phyloP scores from a whole-genome alignment of 176 grass and related monocot genomes.

The Aechmea fasciata region DNA sequence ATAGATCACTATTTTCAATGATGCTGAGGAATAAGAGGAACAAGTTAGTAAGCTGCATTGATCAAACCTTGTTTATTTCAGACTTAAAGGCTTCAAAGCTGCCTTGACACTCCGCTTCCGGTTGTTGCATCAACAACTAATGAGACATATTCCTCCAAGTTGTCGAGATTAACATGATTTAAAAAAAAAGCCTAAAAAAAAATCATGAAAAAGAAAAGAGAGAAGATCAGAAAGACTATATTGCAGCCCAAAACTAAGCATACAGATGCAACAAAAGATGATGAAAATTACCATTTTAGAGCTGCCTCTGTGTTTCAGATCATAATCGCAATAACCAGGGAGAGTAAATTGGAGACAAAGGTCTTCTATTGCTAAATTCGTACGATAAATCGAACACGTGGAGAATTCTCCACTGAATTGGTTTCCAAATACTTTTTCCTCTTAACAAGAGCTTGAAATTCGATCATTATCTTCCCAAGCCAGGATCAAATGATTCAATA shows the following conservation, averaged over 20 bases:
- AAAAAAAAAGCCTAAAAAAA: too few relatives aligned
- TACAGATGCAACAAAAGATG: background rate
- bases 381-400: constrained; percentile 26
- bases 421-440: constrained; percentile 47
- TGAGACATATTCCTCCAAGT: constrained; percentile 51
- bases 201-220: background rate
- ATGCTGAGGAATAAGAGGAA: background rate
- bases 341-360: constrained; percentile 70
- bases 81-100: constrained; percentile 50
- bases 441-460: constrained; percentile 56
- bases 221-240: background rate
- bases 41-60: background rate
- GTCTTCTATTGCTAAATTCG: constrained; percentile 40
- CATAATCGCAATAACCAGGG: constrained; percentile 50
- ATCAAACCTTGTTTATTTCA: constrained; percentile 47
- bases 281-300: constrained; percentile 10
- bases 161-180: constrained; percentile 42
- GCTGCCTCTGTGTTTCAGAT: constrained; percentile 26
- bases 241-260: background rate
- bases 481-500: constrained; percentile 58
- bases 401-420: constrained; percentile 16
- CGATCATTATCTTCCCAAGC: constrained; percentile 49
- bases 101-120: constrained; percentile 34
- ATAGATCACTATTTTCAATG: background rate
- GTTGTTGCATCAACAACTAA: constrained; percentile 44